These are phyloP conservation scores for Skeletonema tropicum DNA, from an alignment of 108 stramenopile genomes.

Conservation along the genomic window DNA sequence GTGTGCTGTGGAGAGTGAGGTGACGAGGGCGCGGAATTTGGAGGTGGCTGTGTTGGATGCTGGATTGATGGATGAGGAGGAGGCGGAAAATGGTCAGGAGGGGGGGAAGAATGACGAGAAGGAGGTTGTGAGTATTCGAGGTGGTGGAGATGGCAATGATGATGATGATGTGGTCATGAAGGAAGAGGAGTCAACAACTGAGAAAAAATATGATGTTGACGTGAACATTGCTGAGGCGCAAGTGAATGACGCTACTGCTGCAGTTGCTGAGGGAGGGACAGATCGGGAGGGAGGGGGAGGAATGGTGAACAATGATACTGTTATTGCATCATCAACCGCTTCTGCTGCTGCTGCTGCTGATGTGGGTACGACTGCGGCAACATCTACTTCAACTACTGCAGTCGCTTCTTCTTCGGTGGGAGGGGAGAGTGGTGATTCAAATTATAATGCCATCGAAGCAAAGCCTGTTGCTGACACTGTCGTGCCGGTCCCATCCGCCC, in stretches of 20 bases:
- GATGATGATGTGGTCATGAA: conserved; percentile 2
- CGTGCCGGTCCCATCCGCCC: background rate
- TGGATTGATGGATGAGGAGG: background rate
- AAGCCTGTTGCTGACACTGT: background rate
- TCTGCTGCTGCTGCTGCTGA: no score
- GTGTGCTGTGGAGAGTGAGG: background rate
- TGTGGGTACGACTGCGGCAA: background rate
- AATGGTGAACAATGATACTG: background rate
- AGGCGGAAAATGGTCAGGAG: background rate
- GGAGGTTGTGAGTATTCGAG: conserved; percentile 17
- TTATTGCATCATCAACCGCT: background rate
- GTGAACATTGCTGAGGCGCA: background rate
- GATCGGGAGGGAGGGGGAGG: background rate
- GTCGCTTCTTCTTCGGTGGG: background rate
- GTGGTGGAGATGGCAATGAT: conserved; percentile 13
- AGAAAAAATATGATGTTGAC: background rate
- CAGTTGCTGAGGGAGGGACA: background rate
- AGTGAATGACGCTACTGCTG: background rate
- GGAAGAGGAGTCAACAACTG: background rate
- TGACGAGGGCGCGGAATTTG: background rate
- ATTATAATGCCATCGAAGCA: background rate
- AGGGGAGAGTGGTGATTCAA: background rate
- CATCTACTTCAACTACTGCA: background rate
- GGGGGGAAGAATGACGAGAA: background rate
- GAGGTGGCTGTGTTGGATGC: conserved; percentile 2